Base-by-base conservation (phyloP, 352 stramenopile genomes). In the Phytophthora agathidicida region DNA sequence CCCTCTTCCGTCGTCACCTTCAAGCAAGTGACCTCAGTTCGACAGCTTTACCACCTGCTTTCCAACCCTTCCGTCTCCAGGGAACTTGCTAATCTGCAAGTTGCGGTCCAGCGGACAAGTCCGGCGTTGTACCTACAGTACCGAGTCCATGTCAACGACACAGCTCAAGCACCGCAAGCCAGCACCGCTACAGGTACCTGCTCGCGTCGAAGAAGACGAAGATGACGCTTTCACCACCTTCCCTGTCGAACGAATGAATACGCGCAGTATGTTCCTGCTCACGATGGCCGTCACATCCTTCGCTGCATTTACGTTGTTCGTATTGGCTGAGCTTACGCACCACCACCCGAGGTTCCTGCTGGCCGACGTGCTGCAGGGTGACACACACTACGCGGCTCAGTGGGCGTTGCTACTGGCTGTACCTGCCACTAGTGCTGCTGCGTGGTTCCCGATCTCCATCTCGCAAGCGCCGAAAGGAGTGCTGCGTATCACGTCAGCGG, bases 391-490 rank as follows among this genome's bases (percentile, higher is more conserved):
- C 11, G 67, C 52, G 4, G 71, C 73, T 14, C 63, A 88, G 38
- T 83, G 69, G 68, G 55, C 75, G 31, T 38, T 89, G 35, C 24
- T 87, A 23, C 50, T 82, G 28, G 66, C 68, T 8, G 60, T 88
- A 5, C 83, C 83, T 1, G 35, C 79, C 59, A 92, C 83, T n/a
- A 86, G 74, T 55, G 58, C 71, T 38, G 75, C 74, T 7, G 76
- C 77, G 28, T 89, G 70, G 68, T 79, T 85, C 59, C 71, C 78
- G 2, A 60, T 84, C 24, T 83, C 76, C 28, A 79, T 86, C 53
- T 76, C 68, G 37, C 69, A 67, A 13, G 46, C 54, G 7, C 39
- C 54, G 0, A 27, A 19, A 11, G 62, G 63, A 31, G 45, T 63
- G 14, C 32, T 82, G 7, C 72, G 62, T n/a, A 79, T 81, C 47